Percentiles rank a stretch among this genome's conserved stretches.
Evolutionary conservation across 2,329 filamentous ascomycete genomes (phyloP).

Genomic region (Fusarium illudens): DNA sequence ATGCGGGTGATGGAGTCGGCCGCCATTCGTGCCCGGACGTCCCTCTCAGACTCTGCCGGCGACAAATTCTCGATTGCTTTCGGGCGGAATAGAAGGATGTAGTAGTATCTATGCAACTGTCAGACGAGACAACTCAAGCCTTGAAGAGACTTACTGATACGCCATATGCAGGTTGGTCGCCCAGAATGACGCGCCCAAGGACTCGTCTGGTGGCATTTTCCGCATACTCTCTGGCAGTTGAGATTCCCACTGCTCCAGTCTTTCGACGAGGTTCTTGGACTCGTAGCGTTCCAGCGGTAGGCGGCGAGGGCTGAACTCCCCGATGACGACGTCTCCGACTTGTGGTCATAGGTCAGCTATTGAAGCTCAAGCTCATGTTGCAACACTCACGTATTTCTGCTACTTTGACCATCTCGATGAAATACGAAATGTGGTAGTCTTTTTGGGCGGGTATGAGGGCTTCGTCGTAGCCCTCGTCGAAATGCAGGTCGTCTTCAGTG

Average conservation of each 20-base stretch:
- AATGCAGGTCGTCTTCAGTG: constrained; percentile 11
- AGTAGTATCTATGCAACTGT: neutral
- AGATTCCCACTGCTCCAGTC: constrained; percentile 18
- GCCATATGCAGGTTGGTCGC: constrained; percentile 22
- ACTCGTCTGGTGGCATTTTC: constrained; percentile 8
- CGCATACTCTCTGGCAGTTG: constrained; percentile 11
- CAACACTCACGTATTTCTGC: constrained; percentile 15
- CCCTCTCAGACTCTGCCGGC: constrained; percentile 5
- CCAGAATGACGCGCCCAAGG: constrained; percentile 22
- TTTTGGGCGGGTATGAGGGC: constrained; percentile 9
- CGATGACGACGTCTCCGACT: constrained; percentile 34
- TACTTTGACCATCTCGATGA: constrained; percentile 12
- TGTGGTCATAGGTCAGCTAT: neutral
- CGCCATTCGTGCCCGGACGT: constrained; percentile 7
- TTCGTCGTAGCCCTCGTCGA: constrained; percentile 8
- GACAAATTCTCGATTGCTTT: constrained; percentile 4
- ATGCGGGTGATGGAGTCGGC: constrained; percentile 32
- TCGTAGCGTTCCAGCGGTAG: constrained; percentile 1
- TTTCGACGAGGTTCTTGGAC: neutral
- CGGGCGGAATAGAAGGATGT: constrained; percentile 23
- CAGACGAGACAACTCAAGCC: accelerated
- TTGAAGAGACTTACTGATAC: constrained; percentile 14
- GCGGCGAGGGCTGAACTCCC: constrained; percentile 28
- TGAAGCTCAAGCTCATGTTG: accelerated
- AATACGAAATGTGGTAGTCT: constrained; percentile 19